Percentiles rank a stretch among this genome's conserved stretches.
Evolutionary conservation across 1,284 basidiomycete species (phyloP).

Genomic region (Ceratobasidium sp.): DNA sequence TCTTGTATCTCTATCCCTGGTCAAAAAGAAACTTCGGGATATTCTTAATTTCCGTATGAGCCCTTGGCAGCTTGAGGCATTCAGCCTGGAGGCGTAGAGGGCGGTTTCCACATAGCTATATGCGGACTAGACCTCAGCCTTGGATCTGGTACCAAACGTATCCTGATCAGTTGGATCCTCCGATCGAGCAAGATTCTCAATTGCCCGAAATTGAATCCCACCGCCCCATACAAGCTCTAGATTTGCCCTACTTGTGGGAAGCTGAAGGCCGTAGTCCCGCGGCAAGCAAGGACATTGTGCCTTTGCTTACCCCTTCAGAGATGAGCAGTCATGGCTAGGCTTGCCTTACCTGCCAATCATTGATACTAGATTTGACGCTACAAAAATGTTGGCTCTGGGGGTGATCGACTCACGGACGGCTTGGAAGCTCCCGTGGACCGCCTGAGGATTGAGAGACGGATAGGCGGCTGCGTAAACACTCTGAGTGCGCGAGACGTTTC

Average conservation of each 20-base stretch:
- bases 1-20: background rate
- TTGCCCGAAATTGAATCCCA: background rate
- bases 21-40: background rate
- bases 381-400: too few relatives aligned
- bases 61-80: background rate
- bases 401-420: background rate
- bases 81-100: background rate
- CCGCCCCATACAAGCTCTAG: background rate
- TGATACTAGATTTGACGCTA: too few relatives aligned
- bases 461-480: background rate
- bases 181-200: background rate
- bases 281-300: background rate
- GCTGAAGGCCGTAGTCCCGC: background rate
- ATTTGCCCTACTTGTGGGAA: background rate
- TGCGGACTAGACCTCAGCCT: background rate
- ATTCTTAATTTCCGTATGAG: background rate
- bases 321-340: background rate
- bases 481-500: too few relatives aligned
- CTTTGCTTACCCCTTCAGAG: background rate
- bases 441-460: background rate
- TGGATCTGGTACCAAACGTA: background rate
- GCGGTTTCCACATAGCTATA: background rate
- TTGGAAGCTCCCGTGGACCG: background rate
- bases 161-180: slow-evolving; percentile 4
- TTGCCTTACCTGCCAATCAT: too few relatives aligned